Conservation (phyloP, 192 early-diverging fungal species). For the Obelidium mucronatum region DNA sequence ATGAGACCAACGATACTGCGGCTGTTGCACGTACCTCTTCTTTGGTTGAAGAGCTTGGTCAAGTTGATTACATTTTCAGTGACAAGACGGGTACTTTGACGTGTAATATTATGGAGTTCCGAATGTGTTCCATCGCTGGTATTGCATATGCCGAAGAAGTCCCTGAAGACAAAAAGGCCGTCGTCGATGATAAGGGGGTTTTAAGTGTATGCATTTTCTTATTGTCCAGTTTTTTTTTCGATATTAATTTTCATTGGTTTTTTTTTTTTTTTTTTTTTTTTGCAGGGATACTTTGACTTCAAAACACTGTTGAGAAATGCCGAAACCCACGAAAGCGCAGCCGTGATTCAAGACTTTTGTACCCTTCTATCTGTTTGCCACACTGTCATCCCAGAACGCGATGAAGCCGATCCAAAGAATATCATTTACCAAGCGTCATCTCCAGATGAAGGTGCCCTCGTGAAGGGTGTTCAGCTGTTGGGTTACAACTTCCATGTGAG, state of each 20-base stretch:
- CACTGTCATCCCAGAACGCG: constrained; percentile 96
- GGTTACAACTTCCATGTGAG: constrained; percentile 59
- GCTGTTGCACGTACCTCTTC: constrained; percentile 92
- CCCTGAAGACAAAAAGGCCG: constrained; percentile 85
- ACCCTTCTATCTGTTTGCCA: constrained; percentile 92
- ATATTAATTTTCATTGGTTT: not conserved
- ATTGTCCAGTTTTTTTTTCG: not conserved
- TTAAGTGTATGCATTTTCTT: constrained; percentile 49
- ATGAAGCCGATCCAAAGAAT: constrained; percentile 62
- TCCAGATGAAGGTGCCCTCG: constrained; percentile 95
- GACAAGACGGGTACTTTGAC: constrained; percentile 85
- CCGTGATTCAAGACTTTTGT: constrained; percentile 85
- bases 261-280: not conserved
- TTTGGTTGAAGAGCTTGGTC: constrained; percentile 98
- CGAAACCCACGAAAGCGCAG: constrained; percentile 36
- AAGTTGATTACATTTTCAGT: constrained; percentile 95
- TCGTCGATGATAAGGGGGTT: constrained; percentile 67
- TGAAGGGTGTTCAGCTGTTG: constrained; percentile 67
- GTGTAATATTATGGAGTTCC: constrained; percentile 67
- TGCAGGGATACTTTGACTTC: constrained; percentile 57
- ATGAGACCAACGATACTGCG: constrained; percentile 91
- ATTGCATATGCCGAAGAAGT: constrained; percentile 87
- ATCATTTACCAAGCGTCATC: constrained; percentile 95
- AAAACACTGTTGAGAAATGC: constrained; percentile 45
- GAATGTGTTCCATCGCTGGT: constrained; percentile 87